These are phyloP conservation scores for Hymenochaete sp. DNA, from an alignment of 1,284 basidiomycete genomes.

Conservation along the genomic window DNA sequence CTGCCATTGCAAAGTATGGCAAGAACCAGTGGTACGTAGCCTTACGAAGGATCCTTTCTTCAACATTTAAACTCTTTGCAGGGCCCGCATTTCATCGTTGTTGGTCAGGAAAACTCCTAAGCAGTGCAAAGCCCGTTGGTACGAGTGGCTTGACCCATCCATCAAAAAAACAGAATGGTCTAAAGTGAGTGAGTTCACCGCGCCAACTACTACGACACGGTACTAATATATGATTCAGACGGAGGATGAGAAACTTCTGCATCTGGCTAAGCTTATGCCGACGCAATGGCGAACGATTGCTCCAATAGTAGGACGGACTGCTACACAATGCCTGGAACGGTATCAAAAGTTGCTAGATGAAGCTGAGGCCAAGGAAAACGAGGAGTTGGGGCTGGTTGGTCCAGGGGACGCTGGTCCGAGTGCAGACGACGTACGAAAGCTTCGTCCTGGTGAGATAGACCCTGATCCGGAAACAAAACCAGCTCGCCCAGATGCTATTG, in stretches of 20 bases:
- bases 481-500: slow-evolving; percentile 95
- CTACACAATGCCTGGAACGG: slow-evolving; percentile 95
- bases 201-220: slow-evolving; percentile 6
- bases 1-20: slow-evolving; percentile 95
- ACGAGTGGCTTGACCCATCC: slow-evolving; percentile 98
- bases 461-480: slow-evolving; percentile 99
- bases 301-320: slow-evolving; percentile 97
- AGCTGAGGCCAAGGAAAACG: slow-evolving; percentile 90
- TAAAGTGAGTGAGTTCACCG: slow-evolving; percentile 48
- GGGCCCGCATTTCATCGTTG: slow-evolving; percentile 97
- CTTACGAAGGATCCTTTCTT: not conserved
- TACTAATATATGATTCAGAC: no score
- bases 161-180: slow-evolving; percentile 99
- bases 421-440: slow-evolving; percentile 81
- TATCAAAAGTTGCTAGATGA: slow-evolving; percentile 98
- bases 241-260: slow-evolving; percentile 97
- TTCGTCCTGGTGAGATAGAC: slow-evolving; percentile 96
- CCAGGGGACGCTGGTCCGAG: slow-evolving; percentile 79
- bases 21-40: slow-evolving; percentile 82
- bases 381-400: slow-evolving; percentile 84
- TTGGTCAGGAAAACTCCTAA: slow-evolving; percentile 98
- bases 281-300: slow-evolving; percentile 99
- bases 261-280: slow-evolving; percentile 98
- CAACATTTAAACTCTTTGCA: slow-evolving; percentile 28
- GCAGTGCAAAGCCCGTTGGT: slow-evolving; percentile 99